Percentiles rank a stretch among this genome's conserved stretches.
phyloP scores from a whole-genome alignment of 2,329 filamentous ascomycete genomes.

The Hymenoscyphus fructigenus region DNA sequence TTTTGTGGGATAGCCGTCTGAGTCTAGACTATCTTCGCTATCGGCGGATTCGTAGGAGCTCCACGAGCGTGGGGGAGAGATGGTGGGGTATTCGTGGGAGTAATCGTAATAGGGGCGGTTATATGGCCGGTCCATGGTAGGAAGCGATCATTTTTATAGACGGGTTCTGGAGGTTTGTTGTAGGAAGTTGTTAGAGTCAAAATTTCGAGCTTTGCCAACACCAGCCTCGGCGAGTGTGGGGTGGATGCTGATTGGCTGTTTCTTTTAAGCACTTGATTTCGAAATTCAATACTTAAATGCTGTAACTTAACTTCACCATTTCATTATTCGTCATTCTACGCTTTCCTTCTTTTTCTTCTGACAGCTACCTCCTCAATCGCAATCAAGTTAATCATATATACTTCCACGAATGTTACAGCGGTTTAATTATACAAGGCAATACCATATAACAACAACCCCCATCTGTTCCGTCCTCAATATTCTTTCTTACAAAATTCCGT shows the following conservation, averaged over 20 bases:
- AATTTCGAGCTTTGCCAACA: background rate
- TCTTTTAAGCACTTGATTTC: background rate
- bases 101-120: conserved; percentile 16
- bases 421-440: too few species aligned
- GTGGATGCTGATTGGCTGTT: background rate
- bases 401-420: too few species aligned
- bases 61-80: conserved; percentile 8
- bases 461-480: too few species aligned
- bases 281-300: too few species aligned
- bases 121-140: conserved; percentile 26
- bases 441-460: too few species aligned
- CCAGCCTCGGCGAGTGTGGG: background rate
- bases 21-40: conserved; percentile 11
- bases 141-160: conserved; percentile 18
- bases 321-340: too few species aligned
- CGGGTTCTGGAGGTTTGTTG: background rate
- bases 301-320: too few species aligned
- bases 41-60: conserved; percentile 2
- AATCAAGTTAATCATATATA: too few species aligned
- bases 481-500: too few species aligned
- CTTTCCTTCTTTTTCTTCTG: too few species aligned
- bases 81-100: conserved; percentile 17
- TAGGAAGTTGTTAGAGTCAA: background rate
- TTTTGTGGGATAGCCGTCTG: conserved; percentile 8
- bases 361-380: too few species aligned